These are phyloP conservation scores for Coemansia sp. DNA, from an alignment of 192 early-diverging fungal species.

Conservation along the genomic window DNA sequence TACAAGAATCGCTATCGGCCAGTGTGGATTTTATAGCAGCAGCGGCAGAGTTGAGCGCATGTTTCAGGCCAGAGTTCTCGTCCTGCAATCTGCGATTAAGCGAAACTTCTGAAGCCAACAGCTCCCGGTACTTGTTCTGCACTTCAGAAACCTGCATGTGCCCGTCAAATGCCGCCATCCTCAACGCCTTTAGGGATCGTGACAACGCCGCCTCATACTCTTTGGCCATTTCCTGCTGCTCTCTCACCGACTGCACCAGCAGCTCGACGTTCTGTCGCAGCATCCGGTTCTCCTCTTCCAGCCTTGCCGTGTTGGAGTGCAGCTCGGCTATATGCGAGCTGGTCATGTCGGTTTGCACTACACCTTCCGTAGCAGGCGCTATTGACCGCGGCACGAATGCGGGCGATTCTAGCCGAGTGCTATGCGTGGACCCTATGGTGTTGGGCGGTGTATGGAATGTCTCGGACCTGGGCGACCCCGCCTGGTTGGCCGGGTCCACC, in stretches of 20 bases:
- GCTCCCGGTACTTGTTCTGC: constrained; percentile 32
- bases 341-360: constrained; percentile 7
- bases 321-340: constrained; percentile 9
- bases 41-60: constrained; percentile 25
- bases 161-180: constrained; percentile 39
- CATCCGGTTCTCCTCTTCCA: constrained; percentile 27
- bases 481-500: not conserved
- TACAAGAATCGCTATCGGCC: constrained; percentile 1
- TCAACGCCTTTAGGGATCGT: constrained; percentile 27
- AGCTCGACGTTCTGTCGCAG: constrained; percentile 19
- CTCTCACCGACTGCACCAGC: constrained; percentile 28
- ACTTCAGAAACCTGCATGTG: constrained; percentile 28
- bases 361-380: not conserved
- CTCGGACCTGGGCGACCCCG: constrained; percentile 9
- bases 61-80: constrained; percentile 30
- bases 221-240: constrained; percentile 43
- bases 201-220: constrained; percentile 44
- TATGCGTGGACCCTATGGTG: constrained; percentile 6
- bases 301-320: not conserved
- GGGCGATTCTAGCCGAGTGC: constrained; percentile 7
- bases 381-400: not conserved
- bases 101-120: constrained; percentile 21
- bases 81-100: constrained; percentile 29
- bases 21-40: constrained; percentile 19
- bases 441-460: constrained; percentile 38